Evolutionary conservation across 129 eudicot species (phyloP).

Genomic region (Tagetes patula): DNA sequence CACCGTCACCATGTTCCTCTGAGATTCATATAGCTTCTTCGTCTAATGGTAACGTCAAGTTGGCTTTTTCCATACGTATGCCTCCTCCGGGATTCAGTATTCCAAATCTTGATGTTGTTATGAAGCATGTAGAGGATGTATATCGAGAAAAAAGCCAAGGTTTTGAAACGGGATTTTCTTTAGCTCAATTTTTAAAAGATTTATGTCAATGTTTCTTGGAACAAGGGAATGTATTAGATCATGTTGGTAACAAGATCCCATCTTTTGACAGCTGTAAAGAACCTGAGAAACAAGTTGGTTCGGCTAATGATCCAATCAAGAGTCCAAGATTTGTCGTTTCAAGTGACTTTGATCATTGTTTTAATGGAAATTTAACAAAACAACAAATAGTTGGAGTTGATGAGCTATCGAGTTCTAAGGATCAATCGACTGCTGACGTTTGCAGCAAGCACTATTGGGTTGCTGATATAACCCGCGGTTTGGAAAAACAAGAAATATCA

Average conservation of each 20-base stretch:
- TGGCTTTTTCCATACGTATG: conserved; percentile 33
- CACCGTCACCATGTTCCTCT: not conserved
- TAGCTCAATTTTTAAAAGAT: conserved; percentile 35
- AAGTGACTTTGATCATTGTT: conserved; percentile 18
- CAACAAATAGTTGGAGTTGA: not conserved
- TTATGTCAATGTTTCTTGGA: conserved; percentile 37
- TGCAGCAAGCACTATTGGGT: conserved; percentile 16
- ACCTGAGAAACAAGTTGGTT: conserved; percentile 14
- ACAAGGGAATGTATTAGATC: conserved; percentile 19
- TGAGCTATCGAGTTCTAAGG: conserved; percentile 9
- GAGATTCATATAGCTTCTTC: conserved; percentile 50
- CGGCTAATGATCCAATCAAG: conserved; percentile 22
- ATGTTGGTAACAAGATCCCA: conserved; percentile 8
- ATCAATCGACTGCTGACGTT: not conserved
- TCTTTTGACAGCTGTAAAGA: conserved; percentile 9
- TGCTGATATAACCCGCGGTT: conserved; percentile 52
- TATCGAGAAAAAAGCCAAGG: conserved; percentile 27
- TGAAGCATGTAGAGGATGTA: conserved; percentile 43
- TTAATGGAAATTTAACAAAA: conserved; percentile 12
- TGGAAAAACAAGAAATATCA: conserved; percentile 42
- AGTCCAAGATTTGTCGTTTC: conserved; percentile 35
- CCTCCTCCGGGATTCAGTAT: conserved; percentile 26
- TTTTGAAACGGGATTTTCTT: conserved; percentile 32
- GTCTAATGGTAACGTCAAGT: conserved; percentile 41
- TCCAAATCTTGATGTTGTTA: conserved; percentile 40